Conservation (phyloP, 208 protist species). For the Acanthamoeba culbertsoni region DNA sequence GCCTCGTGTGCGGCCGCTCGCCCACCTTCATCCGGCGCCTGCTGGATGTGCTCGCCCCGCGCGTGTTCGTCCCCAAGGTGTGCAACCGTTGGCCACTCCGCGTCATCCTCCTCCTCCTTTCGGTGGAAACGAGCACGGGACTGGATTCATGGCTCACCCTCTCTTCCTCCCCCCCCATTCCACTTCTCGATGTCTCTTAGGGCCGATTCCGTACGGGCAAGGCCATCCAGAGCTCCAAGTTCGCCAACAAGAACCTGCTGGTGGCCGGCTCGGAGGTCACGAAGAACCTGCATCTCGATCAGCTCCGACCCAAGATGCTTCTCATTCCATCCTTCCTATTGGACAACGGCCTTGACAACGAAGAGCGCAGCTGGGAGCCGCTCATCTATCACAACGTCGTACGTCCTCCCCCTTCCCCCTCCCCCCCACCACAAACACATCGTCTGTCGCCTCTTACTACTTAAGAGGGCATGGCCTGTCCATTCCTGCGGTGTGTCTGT, state of each 20-base stretch:
- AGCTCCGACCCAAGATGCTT: background rate
- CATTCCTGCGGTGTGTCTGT: too few species aligned
- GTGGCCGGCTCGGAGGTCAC: slow-evolving; percentile 9
- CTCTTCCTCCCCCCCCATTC: background rate
- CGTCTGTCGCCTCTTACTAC: too few species aligned
- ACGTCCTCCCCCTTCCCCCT: background rate
- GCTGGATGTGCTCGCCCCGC: background rate
- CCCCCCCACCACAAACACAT: background rate
- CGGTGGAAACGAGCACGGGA: background rate
- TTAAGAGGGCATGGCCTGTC: too few species aligned
- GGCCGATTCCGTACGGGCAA: slow-evolving; percentile 30
- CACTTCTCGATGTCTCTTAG: background rate
- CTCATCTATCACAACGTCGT: slow-evolving; percentile 54
- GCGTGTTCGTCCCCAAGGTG: slow-evolving; percentile 41
- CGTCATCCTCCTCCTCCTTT: background rate
- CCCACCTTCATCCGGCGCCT: slow-evolving; percentile 27
- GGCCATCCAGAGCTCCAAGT: slow-evolving; percentile 47
- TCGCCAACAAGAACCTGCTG: slow-evolving; percentile 40
- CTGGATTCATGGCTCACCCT: background rate
- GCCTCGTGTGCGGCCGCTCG: slow-evolving; percentile 8
- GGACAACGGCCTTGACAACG: slow-evolving; percentile 29
- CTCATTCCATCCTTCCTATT: slow-evolving; percentile 39
- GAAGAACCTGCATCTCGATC: background rate
- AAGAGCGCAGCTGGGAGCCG: slow-evolving; percentile 47
- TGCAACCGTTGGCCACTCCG: background rate